Evolutionary conservation across 352 stramenopile genomes (phyloP), one percentile per base, ranked within the genome.

Genomic region (Plasmopara muralis): DNA sequence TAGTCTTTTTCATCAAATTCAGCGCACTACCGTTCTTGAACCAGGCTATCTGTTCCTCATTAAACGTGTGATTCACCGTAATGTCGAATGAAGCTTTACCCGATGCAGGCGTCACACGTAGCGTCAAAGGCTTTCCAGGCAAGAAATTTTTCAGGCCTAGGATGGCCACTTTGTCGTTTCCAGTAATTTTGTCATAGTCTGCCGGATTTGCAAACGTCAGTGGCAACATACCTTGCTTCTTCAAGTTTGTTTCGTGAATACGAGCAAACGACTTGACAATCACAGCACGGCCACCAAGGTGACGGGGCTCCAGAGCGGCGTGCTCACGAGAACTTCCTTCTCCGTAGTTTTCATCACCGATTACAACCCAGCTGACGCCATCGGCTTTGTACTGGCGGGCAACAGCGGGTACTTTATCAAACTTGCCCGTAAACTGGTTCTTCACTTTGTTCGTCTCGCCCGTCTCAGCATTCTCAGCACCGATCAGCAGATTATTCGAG

Each of bases 241-340:
- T 97, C 64, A 97, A 68, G 77, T 97, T 97, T 30, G 89, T 97
- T 75, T 97, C 89, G 78, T 97, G 89, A 63, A 97, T 97, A 70
- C 89, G 85, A 38, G 89, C 89, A 62, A 97, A 97, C 68, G 83
- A 95, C 75, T 96, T 96, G 34, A 95, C 83, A 39, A 97, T 93
- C 39, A 97, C 86, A 50, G 89, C 89, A 48, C 83, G 73, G 56
- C 87, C 89, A 41, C 88, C 88, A 45, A 97, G 76, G 72, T 96
- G 87, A 48, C 89, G 85, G 25, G 89, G 89, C 68, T 97, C 87
- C 18, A 97, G 66, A 47, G 89, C 89, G 10, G 89, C 89, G 70
- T 97, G 89, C 69, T 97, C 89, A 52, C 89, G 84, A 50, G 87
- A 96, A 50, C 75, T 93, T 41, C 89, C 89, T 64, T 97, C 89